Evolutionary conservation across 1,284 basidiomycete species (phyloP).

Genomic region (Rhodotorula sp.): DNA sequence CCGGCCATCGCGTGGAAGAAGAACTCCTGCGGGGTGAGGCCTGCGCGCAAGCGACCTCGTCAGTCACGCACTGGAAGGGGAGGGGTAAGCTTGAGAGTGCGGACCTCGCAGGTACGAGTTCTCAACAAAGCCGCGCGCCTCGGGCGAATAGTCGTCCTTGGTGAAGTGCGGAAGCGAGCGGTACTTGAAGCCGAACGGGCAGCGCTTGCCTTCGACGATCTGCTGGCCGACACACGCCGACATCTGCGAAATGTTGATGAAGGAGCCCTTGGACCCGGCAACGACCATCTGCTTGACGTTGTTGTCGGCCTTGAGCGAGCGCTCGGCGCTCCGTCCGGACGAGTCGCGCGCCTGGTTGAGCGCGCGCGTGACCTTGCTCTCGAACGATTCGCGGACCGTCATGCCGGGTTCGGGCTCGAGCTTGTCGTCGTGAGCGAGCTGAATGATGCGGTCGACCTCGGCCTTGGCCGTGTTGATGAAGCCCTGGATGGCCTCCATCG

Average conservation of each 20-base stretch:
- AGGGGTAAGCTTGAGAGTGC: not conserved
- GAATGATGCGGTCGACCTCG: constrained; percentile 70
- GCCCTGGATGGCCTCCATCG: constrained; percentile 82
- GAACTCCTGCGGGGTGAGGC: constrained; percentile 93
- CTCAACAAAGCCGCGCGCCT: constrained; percentile 98
- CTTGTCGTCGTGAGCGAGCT: constrained; percentile 75
- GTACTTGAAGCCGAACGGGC: constrained; percentile 97
- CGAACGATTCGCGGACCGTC: constrained; percentile 99
- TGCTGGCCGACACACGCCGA: constrained; percentile 99
- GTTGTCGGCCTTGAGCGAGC: constrained; percentile 96
- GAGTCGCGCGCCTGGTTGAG: constrained; percentile 95
- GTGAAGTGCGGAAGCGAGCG: constrained; percentile 95
- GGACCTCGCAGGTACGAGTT: constrained; percentile 95
- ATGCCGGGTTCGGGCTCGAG: constrained; percentile 91
- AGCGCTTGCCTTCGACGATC: constrained; percentile 95
- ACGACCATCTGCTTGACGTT: constrained; percentile 99
- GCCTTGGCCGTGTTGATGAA: constrained; percentile 80
- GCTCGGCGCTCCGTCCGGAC: constrained; percentile 92
- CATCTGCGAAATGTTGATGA: constrained; percentile 99
- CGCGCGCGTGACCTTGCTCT: constrained; percentile 77
- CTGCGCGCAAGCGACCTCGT: not conserved
- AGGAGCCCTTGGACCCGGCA: constrained; percentile 80
- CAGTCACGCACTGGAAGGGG: no score
- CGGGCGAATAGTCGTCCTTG: constrained; percentile 98
- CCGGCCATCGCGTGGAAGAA: constrained; percentile 99